A percentile compares a stretch with the other conserved stretches of the same genome.
Conservation (phyloP, 2,329 filamentous ascomycete species). For the Pseudocercospora fijiensis region DNA sequence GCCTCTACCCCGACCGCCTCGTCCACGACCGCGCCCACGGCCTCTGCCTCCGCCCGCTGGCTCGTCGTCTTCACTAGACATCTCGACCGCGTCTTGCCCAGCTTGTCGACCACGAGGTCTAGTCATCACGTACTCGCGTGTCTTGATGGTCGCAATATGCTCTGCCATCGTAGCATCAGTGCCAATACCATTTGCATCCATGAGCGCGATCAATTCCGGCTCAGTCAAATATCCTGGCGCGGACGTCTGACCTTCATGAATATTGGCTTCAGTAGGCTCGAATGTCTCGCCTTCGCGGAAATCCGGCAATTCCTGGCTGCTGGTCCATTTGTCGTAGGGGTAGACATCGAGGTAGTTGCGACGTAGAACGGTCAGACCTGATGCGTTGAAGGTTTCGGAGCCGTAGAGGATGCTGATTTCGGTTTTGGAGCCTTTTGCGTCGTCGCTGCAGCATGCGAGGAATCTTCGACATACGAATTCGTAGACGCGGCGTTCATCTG, state of each 20-base stretch:
- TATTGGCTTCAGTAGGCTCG: conserved; percentile 81
- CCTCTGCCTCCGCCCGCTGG: conserved; percentile 36
- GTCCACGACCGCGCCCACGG: conserved; percentile 42
- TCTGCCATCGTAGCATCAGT: conserved; percentile 99
- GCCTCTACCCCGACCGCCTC: conserved; percentile 36
- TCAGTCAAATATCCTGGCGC: conserved; percentile 87
- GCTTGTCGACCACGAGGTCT: conserved; percentile 45
- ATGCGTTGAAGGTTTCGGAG: conserved; percentile 75
- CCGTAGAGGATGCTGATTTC: conserved; percentile 84
- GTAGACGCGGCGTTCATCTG: conserved; percentile 70
- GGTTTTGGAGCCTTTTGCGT: conserved; percentile 82
- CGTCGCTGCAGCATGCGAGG: conserved; percentile 91
- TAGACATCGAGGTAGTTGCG: conserved; percentile 95
- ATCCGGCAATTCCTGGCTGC: conserved; percentile 74
- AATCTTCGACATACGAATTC: conserved; percentile 92
- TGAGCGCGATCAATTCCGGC: conserved; percentile 89
- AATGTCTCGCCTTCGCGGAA: conserved; percentile 80
- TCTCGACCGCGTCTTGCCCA: conserved; percentile 34
- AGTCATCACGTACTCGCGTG: conserved; percentile 79
- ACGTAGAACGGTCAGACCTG: conserved; percentile 80
- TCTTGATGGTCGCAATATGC: conserved; percentile 93
- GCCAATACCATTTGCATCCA: conserved; percentile 98
- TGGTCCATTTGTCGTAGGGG: conserved; percentile 94
- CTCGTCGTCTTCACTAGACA: conserved; percentile 29
- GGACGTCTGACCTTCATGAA: conserved; percentile 86